These are phyloP conservation scores for Neurospora sp. DNA, from an alignment of 495 filamentous ascomycete species.

Conservation along the genomic window DNA sequence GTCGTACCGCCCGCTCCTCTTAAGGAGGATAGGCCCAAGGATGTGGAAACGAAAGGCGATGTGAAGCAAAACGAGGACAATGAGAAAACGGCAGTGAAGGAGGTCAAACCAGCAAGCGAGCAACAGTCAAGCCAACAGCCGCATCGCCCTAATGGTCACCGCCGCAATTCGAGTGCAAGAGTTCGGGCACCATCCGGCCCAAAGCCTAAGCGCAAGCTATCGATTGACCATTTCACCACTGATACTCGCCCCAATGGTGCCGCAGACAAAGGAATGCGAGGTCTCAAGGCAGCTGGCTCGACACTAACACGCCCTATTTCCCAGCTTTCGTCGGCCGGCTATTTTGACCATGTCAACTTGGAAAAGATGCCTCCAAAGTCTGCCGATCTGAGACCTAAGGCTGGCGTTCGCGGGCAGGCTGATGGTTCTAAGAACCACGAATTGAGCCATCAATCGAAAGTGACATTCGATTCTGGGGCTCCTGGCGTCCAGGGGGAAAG, in stretches of 20 bases:
- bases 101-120: background rate
- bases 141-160: slow-evolving; percentile 12
- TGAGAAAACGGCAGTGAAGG: background rate
- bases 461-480: background rate
- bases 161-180: slow-evolving; percentile 36
- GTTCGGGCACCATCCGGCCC: slow-evolving; percentile 29
- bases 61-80: slow-evolving; percentile 1
- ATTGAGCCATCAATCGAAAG: background rate
- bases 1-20: background rate
- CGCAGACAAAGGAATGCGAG: slow-evolving; percentile 25
- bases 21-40: background rate
- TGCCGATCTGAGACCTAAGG: slow-evolving; percentile 15
- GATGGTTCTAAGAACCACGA: slow-evolving; percentile 10
- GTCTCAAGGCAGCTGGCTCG: slow-evolving; percentile 24
- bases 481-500: slow-evolving; percentile 4
- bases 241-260: slow-evolving; percentile 18
- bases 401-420: slow-evolving; percentile 8
- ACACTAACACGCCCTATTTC: slow-evolving; percentile 28
- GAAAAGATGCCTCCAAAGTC: slow-evolving; percentile 27
- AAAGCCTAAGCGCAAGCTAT: slow-evolving; percentile 26
- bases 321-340: slow-evolving; percentile 26
- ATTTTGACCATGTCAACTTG: slow-evolving; percentile 23
- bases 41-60: background rate
- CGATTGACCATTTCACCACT: slow-evolving; percentile 27
- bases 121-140: slow-evolving; percentile 4